phyloP scores from a whole-genome alignment of 176 grass and related monocot species.

The Alopecurus myosuroides region DNA sequence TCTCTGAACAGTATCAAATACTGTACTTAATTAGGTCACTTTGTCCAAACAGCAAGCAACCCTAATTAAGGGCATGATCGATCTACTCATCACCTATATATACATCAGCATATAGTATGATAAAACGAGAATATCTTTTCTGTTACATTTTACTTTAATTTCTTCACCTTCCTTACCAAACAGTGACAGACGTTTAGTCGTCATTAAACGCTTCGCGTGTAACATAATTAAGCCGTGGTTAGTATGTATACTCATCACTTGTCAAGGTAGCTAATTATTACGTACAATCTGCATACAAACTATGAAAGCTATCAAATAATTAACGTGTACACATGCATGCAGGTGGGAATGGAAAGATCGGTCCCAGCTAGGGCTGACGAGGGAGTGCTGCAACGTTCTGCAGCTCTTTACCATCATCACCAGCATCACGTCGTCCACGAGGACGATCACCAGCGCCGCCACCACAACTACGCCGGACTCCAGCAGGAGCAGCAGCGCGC shows the following conservation, averaged over 20 bases:
- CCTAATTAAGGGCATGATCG: neutral
- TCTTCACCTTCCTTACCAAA: neutral
- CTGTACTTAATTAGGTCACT: neutral
- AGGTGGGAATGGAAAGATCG: constrained; percentile 42
- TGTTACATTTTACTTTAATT: constrained; percentile 9
- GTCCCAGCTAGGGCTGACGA: constrained; percentile 16
- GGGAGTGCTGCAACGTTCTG: neutral
- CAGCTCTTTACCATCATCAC: constrained; percentile 12
- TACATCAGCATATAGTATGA: neutral
- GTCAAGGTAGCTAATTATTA: neutral
- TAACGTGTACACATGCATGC: neutral
- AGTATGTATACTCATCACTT: neutral
- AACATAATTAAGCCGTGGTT: neutral
- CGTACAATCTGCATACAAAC: neutral
- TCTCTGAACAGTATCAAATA: neutral
- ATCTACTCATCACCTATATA: neutral
- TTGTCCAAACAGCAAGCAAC: constrained; percentile 19
- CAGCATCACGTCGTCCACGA: constrained; percentile 7
- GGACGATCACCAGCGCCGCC: constrained; percentile 29
- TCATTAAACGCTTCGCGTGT: neutral
- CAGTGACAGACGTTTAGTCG: neutral
- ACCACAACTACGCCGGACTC: constrained; percentile 26
- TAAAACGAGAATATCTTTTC: neutral
- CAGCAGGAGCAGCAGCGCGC: constrained; percentile 28
- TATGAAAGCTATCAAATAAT: neutral